Base-by-base conservation (phyloP, 78 protist genomes). In the Ministeria vibrans region DNA sequence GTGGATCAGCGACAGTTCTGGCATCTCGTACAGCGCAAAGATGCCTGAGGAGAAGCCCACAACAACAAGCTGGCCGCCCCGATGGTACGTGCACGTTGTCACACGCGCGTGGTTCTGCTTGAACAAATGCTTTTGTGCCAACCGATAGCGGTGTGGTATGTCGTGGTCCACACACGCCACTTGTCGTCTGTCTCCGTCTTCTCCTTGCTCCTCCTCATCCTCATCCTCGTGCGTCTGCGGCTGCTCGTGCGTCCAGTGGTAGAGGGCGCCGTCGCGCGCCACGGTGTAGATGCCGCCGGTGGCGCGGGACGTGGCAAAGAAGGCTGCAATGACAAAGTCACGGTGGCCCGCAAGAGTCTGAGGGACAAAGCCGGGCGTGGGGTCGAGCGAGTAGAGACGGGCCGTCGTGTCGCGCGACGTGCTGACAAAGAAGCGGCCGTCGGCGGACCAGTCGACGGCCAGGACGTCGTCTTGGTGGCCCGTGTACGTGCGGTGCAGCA, bases 41-140 rank as follows among this genome's bases (percentile, higher is more conserved):
- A 83, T 70, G 43, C 97, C 97, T n/a, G 39, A 79, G 0, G 80
- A 36, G 59, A 86, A 83, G 23, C 96, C 98, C 39, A 89, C 86
- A 11, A 80, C 88, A 4, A 95, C 83, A 6, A 92, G 25, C 4
- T 42, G 34, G 36, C 39, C 25, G 46, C 51, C 42, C 13, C 30
- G 28, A 78, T 88, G 90, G 81, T 74, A 85, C 25, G 41, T 49
- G 0, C 59, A 68, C 0, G 80, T 46, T 23, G 43, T 76, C 2
- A 89, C 87, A 42, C 45, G 43, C 38, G 83, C 83, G 36, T 39
- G 34, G 27, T 27, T 13, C 18, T 66, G 76, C n/a, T 62, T 77
- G 62, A 77, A 43, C 68, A 77, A 82, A 45, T 63, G 74, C 51
- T 77, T 71, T 49, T 42, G 1, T 3, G 11, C 62, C 45, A 4